Evolutionary conservation across 2,329 filamentous ascomycete species (phyloP).

Genomic region (Neonectria ditissima): DNA sequence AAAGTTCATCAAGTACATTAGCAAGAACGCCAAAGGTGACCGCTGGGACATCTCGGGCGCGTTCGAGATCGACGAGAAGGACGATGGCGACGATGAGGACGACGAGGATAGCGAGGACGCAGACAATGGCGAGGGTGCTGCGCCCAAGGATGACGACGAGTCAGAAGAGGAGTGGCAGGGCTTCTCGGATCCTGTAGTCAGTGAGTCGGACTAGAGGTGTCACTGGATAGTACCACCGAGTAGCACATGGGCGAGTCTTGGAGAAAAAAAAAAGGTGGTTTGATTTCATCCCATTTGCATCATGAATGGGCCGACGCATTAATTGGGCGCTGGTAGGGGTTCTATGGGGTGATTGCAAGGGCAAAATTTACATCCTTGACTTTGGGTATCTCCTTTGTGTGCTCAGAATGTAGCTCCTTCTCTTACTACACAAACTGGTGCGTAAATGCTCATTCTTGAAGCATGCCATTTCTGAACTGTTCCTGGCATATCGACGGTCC

Average conservation of each 20-base stretch:
- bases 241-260: conserved; percentile 11
- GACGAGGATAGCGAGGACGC: conserved; percentile 51
- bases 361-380: neutral
- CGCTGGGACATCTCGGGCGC: conserved; percentile 90
- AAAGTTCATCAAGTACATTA: conserved; percentile 97
- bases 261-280: conserved; percentile 7
- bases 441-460: neutral
- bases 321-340: conserved; percentile 1
- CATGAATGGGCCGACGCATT: neutral
- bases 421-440: neutral
- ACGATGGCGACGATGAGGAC: conserved; percentile 56
- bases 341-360: conserved; percentile 9
- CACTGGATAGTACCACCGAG: conserved; percentile 36
- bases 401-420: neutral
- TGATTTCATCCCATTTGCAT: neutral
- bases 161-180: conserved; percentile 70
- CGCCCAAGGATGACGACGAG: conserved; percentile 51
- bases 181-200: conserved; percentile 60
- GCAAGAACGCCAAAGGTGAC: conserved; percentile 83
- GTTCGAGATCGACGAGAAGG: conserved; percentile 75
- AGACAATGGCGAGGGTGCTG: conserved; percentile 48
- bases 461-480: neutral
- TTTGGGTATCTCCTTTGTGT: conserved; percentile 16
- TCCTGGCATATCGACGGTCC: neutral
- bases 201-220: conserved; percentile 51